phyloP scores from a whole-genome alignment of 768 basidiomycete genomes.

The Lyophyllum shimeji region DNA sequence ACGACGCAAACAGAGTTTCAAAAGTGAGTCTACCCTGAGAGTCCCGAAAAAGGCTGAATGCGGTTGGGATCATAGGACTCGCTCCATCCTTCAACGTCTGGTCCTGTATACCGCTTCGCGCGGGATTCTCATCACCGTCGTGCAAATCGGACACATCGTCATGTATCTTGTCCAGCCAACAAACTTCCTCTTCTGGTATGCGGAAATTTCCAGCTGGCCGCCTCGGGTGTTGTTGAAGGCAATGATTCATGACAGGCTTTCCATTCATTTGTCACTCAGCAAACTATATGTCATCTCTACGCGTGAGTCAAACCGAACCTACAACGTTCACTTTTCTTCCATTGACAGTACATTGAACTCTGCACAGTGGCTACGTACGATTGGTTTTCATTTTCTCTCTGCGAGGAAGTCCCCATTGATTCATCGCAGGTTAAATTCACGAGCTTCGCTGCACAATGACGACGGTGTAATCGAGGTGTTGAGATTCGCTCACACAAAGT shows the following conservation, averaged over 20 bases:
- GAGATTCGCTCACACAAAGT: not conserved
- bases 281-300: constrained; percentile 13
- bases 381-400: not conserved
- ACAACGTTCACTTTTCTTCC: not conserved
- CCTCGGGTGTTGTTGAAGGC: not conserved
- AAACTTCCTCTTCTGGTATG: constrained; percentile 6
- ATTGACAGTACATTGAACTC: not conserved
- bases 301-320: not conserved
- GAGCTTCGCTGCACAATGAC: not conserved
- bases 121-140: constrained; percentile 5
- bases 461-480: not conserved
- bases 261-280: constrained; percentile 5
- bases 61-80: not conserved
- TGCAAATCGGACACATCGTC: constrained; percentile 12
- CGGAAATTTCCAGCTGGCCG: not conserved
- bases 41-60: no score
- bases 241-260: constrained; percentile 1
- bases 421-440: not conserved
- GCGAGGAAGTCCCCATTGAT: not conserved
- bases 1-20: not conserved
- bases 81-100: constrained; percentile 8
- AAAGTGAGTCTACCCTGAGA: not conserved
- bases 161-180: constrained; percentile 8
- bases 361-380: constrained; percentile 1
- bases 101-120: constrained; percentile 8